phyloP scores from a whole-genome alignment of 1,139 yeast genomes.

The Saccharomyces hybrid region DNA sequence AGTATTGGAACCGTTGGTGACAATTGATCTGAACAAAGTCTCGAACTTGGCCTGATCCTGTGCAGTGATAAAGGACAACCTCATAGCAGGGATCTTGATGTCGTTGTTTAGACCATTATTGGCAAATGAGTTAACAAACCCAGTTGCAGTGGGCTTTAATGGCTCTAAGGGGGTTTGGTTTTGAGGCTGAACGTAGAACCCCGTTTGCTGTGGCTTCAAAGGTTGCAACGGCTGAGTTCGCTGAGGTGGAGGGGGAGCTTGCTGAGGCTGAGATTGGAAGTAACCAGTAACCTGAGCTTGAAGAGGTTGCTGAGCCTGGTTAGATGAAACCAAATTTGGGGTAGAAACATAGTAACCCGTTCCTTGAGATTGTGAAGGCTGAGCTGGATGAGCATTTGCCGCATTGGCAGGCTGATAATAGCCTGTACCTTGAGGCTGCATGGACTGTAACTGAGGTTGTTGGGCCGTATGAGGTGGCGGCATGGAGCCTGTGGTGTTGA shows the following conservation, averaged over 20 bases:
- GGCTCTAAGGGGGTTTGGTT: slow-evolving; percentile 31
- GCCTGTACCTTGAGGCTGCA: slow-evolving; percentile 12
- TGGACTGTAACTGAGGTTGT: slow-evolving; percentile 9
- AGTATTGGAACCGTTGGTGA: slow-evolving; percentile 69
- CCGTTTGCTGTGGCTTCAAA: slow-evolving; percentile 32
- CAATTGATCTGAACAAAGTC: slow-evolving; percentile 68
- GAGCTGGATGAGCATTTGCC: slow-evolving; percentile 6
- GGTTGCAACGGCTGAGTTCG: slow-evolving; percentile 13
- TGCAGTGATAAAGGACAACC: slow-evolving; percentile 77
- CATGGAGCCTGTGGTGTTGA: neutral
- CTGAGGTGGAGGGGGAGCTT: slow-evolving; percentile 9
- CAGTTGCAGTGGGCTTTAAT: slow-evolving; percentile 33
- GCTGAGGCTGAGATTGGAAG: slow-evolving; percentile 8
- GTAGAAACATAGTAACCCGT: slow-evolving; percentile 9
- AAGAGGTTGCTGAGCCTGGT: slow-evolving; percentile 6
- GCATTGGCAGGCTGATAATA: slow-evolving; percentile 14
- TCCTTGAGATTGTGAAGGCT: slow-evolving; percentile 8
- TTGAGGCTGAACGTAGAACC: slow-evolving; percentile 28
- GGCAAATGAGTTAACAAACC: slow-evolving; percentile 33
- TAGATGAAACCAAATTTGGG: slow-evolving; percentile 7
- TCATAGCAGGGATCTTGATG: slow-evolving; percentile 52
- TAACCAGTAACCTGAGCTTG: slow-evolving; percentile 15
- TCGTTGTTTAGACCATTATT: slow-evolving; percentile 35
- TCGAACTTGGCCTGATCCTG: slow-evolving; percentile 83
- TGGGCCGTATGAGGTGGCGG: slow-evolving; percentile 7